Evolutionary conservation across 202 grass and related monocot species (phyloP).

Genomic region (Eragrostis tef): DNA sequence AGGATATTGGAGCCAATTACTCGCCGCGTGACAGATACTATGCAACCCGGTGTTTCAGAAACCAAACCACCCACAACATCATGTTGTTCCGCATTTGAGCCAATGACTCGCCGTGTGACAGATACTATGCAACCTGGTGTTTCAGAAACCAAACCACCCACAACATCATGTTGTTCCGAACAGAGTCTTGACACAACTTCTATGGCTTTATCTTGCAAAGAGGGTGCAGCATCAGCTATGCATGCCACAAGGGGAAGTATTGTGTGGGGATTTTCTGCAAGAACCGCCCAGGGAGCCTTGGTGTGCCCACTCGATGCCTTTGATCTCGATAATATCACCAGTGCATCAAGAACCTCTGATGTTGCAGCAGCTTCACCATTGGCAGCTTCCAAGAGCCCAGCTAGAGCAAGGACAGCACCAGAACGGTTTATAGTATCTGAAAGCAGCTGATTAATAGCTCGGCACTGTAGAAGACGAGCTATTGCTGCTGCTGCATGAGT

Average conservation of each 20-base stretch:
- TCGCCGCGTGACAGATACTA: conserved; percentile 69
- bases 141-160: conserved; percentile 86
- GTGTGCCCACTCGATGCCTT: conserved; percentile 76
- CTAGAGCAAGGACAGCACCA: conserved; percentile 86
- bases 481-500: conserved; percentile 97
- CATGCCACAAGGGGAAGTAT: conserved; percentile 95
- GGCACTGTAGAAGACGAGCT: conserved; percentile 86
- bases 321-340: conserved; percentile 83
- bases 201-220: conserved; percentile 98
- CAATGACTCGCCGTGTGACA: conserved; percentile 69
- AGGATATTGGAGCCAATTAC: conserved; percentile 69
- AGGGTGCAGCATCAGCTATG: conserved; percentile 77
- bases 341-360: conserved; percentile 97
- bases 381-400: conserved; percentile 85
- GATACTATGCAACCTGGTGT: conserved; percentile 78
- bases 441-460: conserved; percentile 63
- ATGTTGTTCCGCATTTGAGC: conserved; percentile 74
- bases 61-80: conserved; percentile 82
- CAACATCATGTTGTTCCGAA: conserved; percentile 70
- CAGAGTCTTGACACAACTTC: conserved; percentile 90
- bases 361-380: conserved; percentile 74
- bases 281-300: conserved; percentile 87
- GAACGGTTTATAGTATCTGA: conserved; percentile 84
- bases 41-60: conserved; percentile 80
- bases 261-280: conserved; percentile 93